Conservation (phyloP, 805 yeast genomes). For the Millerago galiae region DNA sequence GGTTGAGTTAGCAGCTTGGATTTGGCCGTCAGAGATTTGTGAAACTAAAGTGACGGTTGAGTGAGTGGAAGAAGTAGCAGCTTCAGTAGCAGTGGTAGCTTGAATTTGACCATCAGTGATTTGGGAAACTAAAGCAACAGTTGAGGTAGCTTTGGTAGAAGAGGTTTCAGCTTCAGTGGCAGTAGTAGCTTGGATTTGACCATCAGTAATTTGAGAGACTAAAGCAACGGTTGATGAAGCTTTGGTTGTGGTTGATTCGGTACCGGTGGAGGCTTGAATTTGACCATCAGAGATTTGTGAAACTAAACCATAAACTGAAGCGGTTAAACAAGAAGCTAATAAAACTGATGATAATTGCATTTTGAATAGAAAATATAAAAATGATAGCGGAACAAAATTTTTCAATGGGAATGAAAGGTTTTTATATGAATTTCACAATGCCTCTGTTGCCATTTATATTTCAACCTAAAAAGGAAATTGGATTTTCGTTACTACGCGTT, state of each 20-base stretch:
- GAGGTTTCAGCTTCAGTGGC: conserved; percentile 24
- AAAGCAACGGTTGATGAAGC: conserved; percentile 17
- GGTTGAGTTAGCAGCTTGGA: conserved; percentile 25
- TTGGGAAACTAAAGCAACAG: conserved; percentile 36
- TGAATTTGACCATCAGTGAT: conserved; percentile 16
- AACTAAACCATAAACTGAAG: conserved; percentile 19
- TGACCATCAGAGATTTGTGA: conserved; percentile 27
- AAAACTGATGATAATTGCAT: conserved; percentile 18
- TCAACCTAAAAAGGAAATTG: no score
- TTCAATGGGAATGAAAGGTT: no score
- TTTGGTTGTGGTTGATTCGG: conserved; percentile 22
- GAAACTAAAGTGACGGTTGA: conserved; percentile 34
- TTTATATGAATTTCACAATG: no score
- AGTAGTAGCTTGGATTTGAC: conserved; percentile 2
- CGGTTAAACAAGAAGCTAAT: conserved; percentile 11
- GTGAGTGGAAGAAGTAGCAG: conserved; percentile 34
- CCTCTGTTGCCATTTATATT: no score
- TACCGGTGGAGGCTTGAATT: conserved; percentile 19
- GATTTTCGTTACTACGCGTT: no score
- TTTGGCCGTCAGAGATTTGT: conserved; percentile 18
- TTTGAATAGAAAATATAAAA: background rate
- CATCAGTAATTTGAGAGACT: conserved; percentile 2
- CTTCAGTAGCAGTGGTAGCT: conserved; percentile 18
- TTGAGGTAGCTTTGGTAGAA: conserved; percentile 28
- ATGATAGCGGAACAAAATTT: no score